Evolutionary conservation across 352 stramenopile species (phyloP).

Genomic region (Pythium insidiosum): DNA sequence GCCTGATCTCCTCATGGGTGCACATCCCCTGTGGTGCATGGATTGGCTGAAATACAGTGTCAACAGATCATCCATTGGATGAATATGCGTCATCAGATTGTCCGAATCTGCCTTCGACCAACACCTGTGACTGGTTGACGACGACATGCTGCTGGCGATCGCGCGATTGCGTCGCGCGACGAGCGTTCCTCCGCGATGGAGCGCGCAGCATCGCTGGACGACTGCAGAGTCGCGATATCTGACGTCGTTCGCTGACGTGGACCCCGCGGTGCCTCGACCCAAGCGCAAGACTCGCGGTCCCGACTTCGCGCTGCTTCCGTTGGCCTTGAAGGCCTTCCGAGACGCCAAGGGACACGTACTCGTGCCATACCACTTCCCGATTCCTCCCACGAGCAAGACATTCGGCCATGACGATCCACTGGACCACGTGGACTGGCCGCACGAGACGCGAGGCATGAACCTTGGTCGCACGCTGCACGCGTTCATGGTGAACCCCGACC

Average conservation of each 20-base stretch:
- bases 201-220: not conserved
- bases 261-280: not conserved
- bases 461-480: conserved; percentile 15
- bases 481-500: conserved; percentile 14
- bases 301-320: conserved; percentile 8
- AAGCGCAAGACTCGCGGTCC: conserved; percentile 2
- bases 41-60: too few relatives aligned
- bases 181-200: not conserved
- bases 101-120: not conserved
- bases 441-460: conserved; percentile 6
- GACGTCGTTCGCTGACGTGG: not conserved
- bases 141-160: not conserved
- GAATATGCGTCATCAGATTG: not conserved
- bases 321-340: conserved; percentile 7
- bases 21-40: too few relatives aligned
- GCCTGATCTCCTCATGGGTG: too few relatives aligned
- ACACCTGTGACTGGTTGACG: not conserved
- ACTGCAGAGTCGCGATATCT: not conserved
- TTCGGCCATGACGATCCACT: not conserved
- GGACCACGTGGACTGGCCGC: conserved; percentile 5
- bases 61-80: not conserved
- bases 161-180: not conserved
- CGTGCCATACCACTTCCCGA: conserved; percentile 17
- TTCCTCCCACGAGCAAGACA: not conserved
- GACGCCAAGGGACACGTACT: conserved; percentile 12